Evolutionary conservation across 2,329 filamentous ascomycete genomes (phyloP), one percentile per base, ranked within the genome.

Genomic region (Coniochaeta sp.): DNA sequence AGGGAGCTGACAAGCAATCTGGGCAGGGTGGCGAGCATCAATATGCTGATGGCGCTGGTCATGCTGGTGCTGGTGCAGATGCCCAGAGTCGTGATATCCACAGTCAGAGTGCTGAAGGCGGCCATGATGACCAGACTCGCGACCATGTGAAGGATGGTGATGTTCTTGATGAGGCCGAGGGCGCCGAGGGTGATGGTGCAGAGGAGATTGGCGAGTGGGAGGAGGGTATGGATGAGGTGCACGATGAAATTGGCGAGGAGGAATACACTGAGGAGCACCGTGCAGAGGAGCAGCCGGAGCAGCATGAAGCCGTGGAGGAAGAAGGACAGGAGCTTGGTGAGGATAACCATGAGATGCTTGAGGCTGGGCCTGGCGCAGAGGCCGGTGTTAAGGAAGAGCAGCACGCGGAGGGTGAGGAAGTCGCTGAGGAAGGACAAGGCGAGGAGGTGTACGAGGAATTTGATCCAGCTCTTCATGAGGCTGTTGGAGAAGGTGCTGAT

Each of bases 91-190:
- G 26, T 17, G 47, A 52, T 14, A 52, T 28, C 17, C 14, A 28
- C 12, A 24, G 31, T 8, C 24, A 31, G 6, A 24, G 47, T 19
- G 43, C 43, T 14, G 19, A 47, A 47, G 43, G 16, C 38, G 17
- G 16, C 17, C 6, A 40, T 40, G 16, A 17, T 47, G 43, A 52
- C 24, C 12, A 28, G 19, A 47, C 16, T 28, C 12, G 60, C 5
- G 59, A 50, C n/a, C 55, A 59, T 14, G 61, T 58, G 4, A 59
- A 52, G 14, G 61, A 50, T 8, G 34, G 34, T 14, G 34, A 36
- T 36, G 34, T 36, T 36, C 58, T 56, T 6, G 62, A 38, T 17
- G 47, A 52, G 11, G 24, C 17, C 47, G 47, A 52, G 26, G 43
- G 43, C 8, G 16, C 16, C 16, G 38, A 36, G 34, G 34, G 8